These are phyloP conservation scores for Forsythia viridissima DNA, from an alignment of 257 asterid species.

Conservation along the genomic window DNA sequence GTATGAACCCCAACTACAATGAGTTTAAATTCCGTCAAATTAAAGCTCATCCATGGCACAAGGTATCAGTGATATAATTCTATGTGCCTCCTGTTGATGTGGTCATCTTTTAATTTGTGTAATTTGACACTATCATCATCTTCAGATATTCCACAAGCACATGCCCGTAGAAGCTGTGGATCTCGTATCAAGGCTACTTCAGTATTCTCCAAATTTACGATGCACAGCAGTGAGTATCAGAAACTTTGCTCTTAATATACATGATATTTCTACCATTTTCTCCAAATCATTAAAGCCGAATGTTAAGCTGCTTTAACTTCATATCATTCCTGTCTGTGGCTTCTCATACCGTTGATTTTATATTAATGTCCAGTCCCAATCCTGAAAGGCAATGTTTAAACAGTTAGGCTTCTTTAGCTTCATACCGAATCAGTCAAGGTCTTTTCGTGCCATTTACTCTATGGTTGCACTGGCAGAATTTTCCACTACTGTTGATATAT, in stretches of 20 bases:
- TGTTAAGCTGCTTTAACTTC: neutral
- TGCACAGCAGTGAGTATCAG: conserved; percentile 63
- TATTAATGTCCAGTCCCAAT: neutral
- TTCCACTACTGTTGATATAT: neutral
- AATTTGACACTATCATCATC: conserved; percentile 14
- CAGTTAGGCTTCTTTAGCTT: neutral
- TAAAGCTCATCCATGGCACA: conserved; percentile 87
- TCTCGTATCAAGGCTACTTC: conserved; percentile 71
- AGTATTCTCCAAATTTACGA: conserved; percentile 70
- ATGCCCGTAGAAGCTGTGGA: conserved; percentile 77
- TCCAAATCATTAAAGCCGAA: neutral
- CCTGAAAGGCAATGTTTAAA: neutral
- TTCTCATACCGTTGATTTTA: neutral
- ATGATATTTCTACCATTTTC: neutral
- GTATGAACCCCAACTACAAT: conserved; percentile 77
- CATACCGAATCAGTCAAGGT: neutral
- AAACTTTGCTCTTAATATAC: too few relatives aligned
- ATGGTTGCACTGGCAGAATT: neutral
- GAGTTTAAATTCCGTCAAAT: conserved; percentile 75
- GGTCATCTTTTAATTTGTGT: neutral
- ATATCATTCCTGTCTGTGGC: neutral
- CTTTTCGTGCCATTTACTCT: neutral
- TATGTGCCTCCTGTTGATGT: neutral
- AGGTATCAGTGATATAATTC: conserved; percentile 34
- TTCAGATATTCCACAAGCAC: conserved; percentile 70